phyloP scores from a whole-genome alignment of 768 basidiomycete species.

The Sporobolomyces phaffii region DNA sequence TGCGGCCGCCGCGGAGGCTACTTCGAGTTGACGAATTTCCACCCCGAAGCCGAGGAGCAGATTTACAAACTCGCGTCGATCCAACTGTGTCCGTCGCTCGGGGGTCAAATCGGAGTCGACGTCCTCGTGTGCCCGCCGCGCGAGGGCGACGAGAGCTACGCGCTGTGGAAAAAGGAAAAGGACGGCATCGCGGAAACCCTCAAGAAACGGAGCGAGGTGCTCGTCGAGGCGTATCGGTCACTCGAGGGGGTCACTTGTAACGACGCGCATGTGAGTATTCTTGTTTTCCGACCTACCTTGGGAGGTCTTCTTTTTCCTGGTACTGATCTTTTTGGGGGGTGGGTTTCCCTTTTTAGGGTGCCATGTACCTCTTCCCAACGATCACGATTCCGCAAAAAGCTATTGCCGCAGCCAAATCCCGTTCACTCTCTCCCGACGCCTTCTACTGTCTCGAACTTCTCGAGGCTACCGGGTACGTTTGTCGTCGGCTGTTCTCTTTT shows the following conservation, averaged over 20 bases:
- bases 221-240: constrained; percentile 71
- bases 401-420: constrained; percentile 62
- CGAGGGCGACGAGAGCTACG: constrained; percentile 66
- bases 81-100: constrained; percentile 77
- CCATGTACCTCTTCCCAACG: constrained; percentile 85
- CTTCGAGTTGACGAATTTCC: constrained; percentile 83
- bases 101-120: constrained; percentile 91
- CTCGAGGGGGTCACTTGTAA: constrained; percentile 87
- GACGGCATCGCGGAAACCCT: constrained; percentile 69
- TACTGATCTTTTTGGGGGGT: background rate
- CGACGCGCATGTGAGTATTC: constrained; percentile 52
- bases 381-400: constrained; percentile 70
- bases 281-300: background rate
- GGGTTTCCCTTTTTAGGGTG: constrained; percentile 59
- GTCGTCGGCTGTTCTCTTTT: too few relatives aligned
- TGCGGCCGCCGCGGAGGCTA: constrained; percentile 97
- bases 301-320: background rate
- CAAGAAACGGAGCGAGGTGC: constrained; percentile 61
- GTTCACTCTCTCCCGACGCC: constrained; percentile 75
- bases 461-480: constrained; percentile 62
- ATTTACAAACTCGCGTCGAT: constrained; percentile 97
- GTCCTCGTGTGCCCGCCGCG: constrained; percentile 85
- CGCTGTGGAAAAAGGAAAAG: constrained; percentile 76
- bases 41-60: constrained; percentile 67
- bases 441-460: constrained; percentile 80